Evolutionary conservation across 2,329 filamentous ascomycete genomes (phyloP), one percentile per base, ranked within the genome.

Genomic region (Periconia sp.): DNA sequence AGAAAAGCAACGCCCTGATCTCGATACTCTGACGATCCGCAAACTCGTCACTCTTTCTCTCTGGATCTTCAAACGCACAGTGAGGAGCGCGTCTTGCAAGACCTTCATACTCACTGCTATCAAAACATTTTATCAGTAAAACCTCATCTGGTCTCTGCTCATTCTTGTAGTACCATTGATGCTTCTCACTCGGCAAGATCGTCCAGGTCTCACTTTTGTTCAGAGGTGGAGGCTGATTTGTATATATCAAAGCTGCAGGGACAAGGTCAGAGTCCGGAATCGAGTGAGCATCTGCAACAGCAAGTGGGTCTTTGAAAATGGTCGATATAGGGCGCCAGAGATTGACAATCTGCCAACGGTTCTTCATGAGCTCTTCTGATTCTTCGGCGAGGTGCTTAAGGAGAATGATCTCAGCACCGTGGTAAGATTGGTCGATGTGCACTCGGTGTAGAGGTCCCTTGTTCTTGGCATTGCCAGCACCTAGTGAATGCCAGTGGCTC

Each of bases 351-450:
- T 63, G 57, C 35, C 54, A 62, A 26, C 60, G 52, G 15, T 36
- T 57, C 40, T 60, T 56, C 13, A 59, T 29, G 26, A 60, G 23
- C 12, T 56, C 51, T 12, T 62, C 51, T 23, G 51, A 52, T 18
- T 57, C 48, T 1, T 46, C 28, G 4, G 51, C 53, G 30, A 59
- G 50, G 21, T 59, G 52, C 42, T 43, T 50, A 24, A 51, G 23
- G 16, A 59, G 31, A 15, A 52, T 40, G 17, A 54, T 34, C 24
- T 60, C 54, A 5, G 49, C 58, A 23, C 58, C 58, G 13, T 16
- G 23, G 40, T 59, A 59, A 4, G 54, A 56, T 26, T 59, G 58
- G 35, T 83, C 80, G 43, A 82, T 79, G 61, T 83, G 80, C 4
- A 80, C 77, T 7, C 73, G 70, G 42, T 73, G 72, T 4, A 79